These are phyloP conservation scores for Penicillium herquei DNA, from an alignment of 495 filamentous ascomycete genomes.

Conservation along the genomic window DNA sequence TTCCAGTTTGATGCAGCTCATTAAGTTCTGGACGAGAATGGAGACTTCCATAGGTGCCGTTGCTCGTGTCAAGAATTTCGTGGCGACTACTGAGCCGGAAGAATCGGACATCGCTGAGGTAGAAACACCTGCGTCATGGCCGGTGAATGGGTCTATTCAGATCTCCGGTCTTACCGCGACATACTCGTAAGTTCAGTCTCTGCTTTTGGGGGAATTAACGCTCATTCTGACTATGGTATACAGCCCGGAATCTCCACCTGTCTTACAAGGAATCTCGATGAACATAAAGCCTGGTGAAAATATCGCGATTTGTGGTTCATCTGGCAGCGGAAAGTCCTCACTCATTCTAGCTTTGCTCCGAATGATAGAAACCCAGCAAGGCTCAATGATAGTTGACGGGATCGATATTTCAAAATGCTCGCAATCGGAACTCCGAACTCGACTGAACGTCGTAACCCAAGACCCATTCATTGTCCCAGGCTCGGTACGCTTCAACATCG, in stretches of 20 bases:
- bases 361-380: conserved; percentile 34
- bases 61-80: conserved; percentile 19
- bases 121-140: not conserved
- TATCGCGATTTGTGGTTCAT: conserved; percentile 25
- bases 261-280: conserved; percentile 14
- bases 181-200: not conserved
- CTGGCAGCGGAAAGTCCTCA: conserved; percentile 40
- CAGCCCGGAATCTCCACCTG: not conserved
- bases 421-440: conserved; percentile 26
- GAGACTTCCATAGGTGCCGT: conserved; percentile 30
- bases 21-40: conserved; percentile 18
- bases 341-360: conserved; percentile 42
- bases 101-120: not conserved
- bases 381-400: conserved; percentile 39
- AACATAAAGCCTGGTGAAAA: conserved; percentile 23
- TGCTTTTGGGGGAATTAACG: too few species aligned
- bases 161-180: not conserved
- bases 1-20: conserved; percentile 4
- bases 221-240: too few species aligned
- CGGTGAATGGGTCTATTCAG: not conserved
- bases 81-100: conserved; percentile 3
- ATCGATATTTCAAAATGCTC: conserved; percentile 36
- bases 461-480: conserved; percentile 40
- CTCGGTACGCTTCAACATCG: conserved; percentile 10
- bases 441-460: conserved; percentile 47